phyloP scores from a whole-genome alignment of 495 filamentous ascomycete genomes.

The Podospora australis region DNA sequence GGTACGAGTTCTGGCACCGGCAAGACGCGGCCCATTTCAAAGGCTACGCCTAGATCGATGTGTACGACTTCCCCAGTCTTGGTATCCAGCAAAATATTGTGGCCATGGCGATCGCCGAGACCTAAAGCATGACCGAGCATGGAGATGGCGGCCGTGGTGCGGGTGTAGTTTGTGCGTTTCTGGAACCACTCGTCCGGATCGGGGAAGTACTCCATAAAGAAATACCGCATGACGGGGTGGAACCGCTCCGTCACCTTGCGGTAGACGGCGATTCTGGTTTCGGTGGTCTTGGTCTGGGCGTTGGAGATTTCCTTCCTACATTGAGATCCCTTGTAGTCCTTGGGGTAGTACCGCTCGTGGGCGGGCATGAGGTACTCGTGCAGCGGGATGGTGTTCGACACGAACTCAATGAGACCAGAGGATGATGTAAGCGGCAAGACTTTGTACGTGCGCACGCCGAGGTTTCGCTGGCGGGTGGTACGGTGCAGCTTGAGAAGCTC shows the following conservation, averaged over 20 bases:
- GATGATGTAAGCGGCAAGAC: conserved; percentile 78
- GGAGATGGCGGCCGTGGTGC: conserved; percentile 88
- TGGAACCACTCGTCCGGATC: conserved; percentile 96
- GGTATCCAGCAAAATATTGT: conserved; percentile 92
- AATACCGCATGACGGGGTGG: conserved; percentile 90
- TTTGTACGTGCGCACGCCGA: conserved; percentile 91
- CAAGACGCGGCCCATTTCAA: conserved; percentile 88
- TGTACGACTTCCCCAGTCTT: conserved; percentile 90
- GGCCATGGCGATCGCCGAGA: conserved; percentile 91
- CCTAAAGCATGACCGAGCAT: conserved; percentile 92
- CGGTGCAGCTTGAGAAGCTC: conserved; percentile 78
- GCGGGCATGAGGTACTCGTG: conserved; percentile 88
- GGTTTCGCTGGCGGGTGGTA: conserved; percentile 77
- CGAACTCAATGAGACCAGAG: conserved; percentile 95
- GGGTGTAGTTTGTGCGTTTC: conserved; percentile 78
- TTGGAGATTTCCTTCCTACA: conserved; percentile 74
- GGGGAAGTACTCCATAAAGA: conserved; percentile 91
- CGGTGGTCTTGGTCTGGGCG: conserved; percentile 59
- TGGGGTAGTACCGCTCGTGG: conserved; percentile 78
- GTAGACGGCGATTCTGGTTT: conserved; percentile 66
- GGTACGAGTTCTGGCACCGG: conserved; percentile 93
- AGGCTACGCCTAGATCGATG: conserved; percentile 93
- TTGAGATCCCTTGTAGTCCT: conserved; percentile 64
- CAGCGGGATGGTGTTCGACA: conserved; percentile 82
- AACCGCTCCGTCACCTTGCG: conserved; percentile 70